A percentile compares a stretch with the other conserved stretches of the same genome.
phyloP scores from a whole-genome alignment of 805 yeast genomes.

The Starmera quercuum region DNA sequence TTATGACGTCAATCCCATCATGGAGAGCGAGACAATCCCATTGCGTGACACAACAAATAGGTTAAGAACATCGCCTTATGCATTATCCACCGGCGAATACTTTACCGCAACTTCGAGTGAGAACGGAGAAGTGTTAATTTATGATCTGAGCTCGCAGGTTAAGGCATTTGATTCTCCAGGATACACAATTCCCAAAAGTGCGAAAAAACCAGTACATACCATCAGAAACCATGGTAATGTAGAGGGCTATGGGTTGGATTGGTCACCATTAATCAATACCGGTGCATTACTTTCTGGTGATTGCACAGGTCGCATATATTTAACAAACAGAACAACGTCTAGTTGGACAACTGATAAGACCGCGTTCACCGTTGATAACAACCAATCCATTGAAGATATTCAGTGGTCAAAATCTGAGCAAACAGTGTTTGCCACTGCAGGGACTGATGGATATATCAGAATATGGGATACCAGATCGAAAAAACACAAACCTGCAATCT shows the following conservation, averaged over 20 bases:
- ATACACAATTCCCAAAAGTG: conserved; percentile 63
- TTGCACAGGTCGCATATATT: conserved; percentile 70
- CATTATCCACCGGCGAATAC: conserved; percentile 67
- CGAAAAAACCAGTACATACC: conserved; percentile 77
- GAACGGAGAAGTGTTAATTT: conserved; percentile 81
- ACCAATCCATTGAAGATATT: conserved; percentile 85
- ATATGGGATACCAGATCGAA: conserved; percentile 97
- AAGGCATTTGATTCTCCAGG: conserved; percentile 90
- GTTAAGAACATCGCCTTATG: conserved; percentile 74
- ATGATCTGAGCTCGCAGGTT: conserved; percentile 72
- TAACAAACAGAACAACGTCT: conserved; percentile 69
- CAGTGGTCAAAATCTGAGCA: conserved; percentile 93
- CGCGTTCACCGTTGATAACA: conserved; percentile 56
- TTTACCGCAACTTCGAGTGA: conserved; percentile 86
- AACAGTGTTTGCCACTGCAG: conserved; percentile 94
- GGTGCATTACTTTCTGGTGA: conserved; percentile 90
- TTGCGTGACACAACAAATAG: conserved; percentile 83
- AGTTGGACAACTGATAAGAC: conserved; percentile 83
- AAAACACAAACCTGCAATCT: conserved; percentile 84
- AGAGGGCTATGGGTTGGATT: conserved; percentile 96
- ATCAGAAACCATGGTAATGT: conserved; percentile 81
- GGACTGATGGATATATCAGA: conserved; percentile 83
- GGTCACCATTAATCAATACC: conserved; percentile 80
- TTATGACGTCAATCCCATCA: conserved; percentile 69
- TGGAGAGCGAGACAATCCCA: conserved; percentile 79